Evolutionary conservation across 225 moss, liverwort and hornwort species (phyloP).

Genomic region (Rhytidiadelphus loreus): DNA sequence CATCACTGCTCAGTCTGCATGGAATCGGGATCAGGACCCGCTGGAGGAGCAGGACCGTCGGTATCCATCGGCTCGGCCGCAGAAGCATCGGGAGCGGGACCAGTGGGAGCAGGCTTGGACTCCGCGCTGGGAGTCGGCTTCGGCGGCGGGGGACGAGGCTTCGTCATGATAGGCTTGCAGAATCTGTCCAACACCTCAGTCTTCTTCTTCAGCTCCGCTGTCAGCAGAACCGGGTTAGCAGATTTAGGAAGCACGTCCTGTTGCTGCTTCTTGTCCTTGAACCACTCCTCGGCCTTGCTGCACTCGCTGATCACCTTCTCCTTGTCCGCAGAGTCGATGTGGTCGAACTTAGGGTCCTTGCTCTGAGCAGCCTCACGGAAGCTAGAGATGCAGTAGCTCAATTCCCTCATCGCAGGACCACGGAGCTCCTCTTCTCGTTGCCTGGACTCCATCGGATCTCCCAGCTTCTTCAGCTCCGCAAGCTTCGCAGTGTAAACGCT

Average conservation of each 20-base stretch:
- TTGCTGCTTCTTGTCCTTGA: constrained; percentile 88
- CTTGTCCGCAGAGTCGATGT: constrained; percentile 73
- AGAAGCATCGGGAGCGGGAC: constrained; percentile 29
- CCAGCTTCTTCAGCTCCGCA: constrained; percentile 75
- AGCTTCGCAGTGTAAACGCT: constrained; percentile 92
- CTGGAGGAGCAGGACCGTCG: constrained; percentile 12
- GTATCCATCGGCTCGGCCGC: constrained; percentile 78
- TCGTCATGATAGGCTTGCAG: constrained; percentile 98
- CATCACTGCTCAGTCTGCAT: constrained; percentile 58
- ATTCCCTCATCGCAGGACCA: constrained; percentile 52
- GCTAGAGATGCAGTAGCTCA: constrained; percentile 71
- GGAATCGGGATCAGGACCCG: constrained; percentile 37
- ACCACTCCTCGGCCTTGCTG: constrained; percentile 92
- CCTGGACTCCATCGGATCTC: constrained; percentile 76
- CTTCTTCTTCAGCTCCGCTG: constrained; percentile 85
- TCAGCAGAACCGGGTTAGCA: constrained; percentile 62
- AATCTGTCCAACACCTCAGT: constrained; percentile 93
- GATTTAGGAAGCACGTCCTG: constrained; percentile 69
- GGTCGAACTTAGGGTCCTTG: constrained; percentile 79
- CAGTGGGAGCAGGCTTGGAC: constrained; percentile 34
- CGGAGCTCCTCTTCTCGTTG: constrained; percentile 79
- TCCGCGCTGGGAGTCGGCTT: constrained; percentile 61
- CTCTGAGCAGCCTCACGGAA: constrained; percentile 89
- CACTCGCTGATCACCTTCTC: constrained; percentile 82
- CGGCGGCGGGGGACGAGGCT: constrained; percentile 76